Percentiles rank a stretch among this genome's conserved stretches.
Conservation (phyloP, 495 filamentous ascomycete species). For the Parathielavia hyrcaniae region DNA sequence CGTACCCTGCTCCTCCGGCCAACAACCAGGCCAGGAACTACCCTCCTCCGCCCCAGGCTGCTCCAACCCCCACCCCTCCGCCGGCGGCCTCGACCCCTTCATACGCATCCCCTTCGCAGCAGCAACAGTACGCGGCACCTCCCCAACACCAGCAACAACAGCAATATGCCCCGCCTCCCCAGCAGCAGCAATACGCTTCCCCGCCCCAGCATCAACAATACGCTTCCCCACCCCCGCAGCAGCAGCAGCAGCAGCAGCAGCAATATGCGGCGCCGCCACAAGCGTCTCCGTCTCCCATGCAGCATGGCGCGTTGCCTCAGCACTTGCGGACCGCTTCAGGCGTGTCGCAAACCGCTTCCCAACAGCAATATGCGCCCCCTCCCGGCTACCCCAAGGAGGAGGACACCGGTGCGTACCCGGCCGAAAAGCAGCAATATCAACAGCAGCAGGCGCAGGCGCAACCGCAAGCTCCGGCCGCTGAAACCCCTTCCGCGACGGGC, state of each 20-base stretch:
- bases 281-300: slow-evolving; percentile 10
- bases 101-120: slow-evolving; percentile 29
- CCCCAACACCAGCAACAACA: slow-evolving; percentile 31
- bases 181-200: slow-evolving; percentile 24
- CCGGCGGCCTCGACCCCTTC: slow-evolving; percentile 26
- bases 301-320: slow-evolving; percentile 28
- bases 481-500: slow-evolving; percentile 29
- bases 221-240: slow-evolving; percentile 24
- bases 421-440: slow-evolving; percentile 34
- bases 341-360: slow-evolving; percentile 27
- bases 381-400: slow-evolving; percentile 34
- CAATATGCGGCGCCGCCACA: slow-evolving; percentile 16
- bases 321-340: slow-evolving; percentile 25
- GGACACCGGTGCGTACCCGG: slow-evolving; percentile 29
- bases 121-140: slow-evolving; percentile 31
- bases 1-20: slow-evolving; percentile 37
- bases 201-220: slow-evolving; percentile 17
- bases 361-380: slow-evolving; percentile 28
- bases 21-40: slow-evolving; percentile 28
- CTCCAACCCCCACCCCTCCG: slow-evolving; percentile 24
- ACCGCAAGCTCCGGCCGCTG: slow-evolving; percentile 25
- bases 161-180: slow-evolving; percentile 35
- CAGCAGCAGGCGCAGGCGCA: slow-evolving; percentile 20
- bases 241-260: slow-evolving; percentile 16
- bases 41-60: slow-evolving; percentile 29